Percentiles rank a stretch among this genome's conserved stretches.
phyloP scores from a whole-genome alignment of 2,329 filamentous ascomycete species.

The Colletotrichum godetiae region DNA sequence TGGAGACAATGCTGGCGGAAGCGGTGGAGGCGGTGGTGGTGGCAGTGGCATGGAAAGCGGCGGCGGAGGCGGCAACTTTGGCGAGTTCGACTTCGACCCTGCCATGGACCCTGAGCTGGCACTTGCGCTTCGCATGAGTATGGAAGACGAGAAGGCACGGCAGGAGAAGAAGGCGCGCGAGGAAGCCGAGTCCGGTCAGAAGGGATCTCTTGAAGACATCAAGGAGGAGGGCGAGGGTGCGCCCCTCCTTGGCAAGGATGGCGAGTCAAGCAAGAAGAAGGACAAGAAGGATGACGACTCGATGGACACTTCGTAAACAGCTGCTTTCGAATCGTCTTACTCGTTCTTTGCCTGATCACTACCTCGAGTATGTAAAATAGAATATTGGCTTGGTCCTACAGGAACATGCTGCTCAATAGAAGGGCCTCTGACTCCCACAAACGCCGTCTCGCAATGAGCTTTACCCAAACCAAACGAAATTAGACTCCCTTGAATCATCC shows the following conservation, averaged over 20 bases:
- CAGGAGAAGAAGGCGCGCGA: conserved; percentile 87
- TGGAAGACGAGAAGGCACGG: conserved; percentile 96
- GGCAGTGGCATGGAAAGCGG: conserved; percentile 69
- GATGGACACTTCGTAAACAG: conserved; percentile 85
- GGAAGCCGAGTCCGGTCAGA: conserved; percentile 78
- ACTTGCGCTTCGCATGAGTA: conserved; percentile 93
- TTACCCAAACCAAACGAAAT: background rate
- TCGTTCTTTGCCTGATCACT: conserved; percentile 19
- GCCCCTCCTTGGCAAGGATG: conserved; percentile 71
- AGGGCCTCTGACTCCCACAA: conserved; percentile 28
- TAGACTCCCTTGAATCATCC: background rate
- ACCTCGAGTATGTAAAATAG: conserved; percentile 35
- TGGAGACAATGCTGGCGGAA: conserved; percentile 75
- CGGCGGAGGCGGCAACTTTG: conserved; percentile 70
- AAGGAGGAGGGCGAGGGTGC: conserved; percentile 81
- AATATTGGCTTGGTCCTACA: conserved; percentile 30
- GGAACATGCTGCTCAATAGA: conserved; percentile 33
- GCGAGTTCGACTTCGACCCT: conserved; percentile 86
- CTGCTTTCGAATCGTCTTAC: background rate
- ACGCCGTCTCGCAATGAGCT: conserved; percentile 22
- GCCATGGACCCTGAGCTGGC: conserved; percentile 93
- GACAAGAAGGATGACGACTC: conserved; percentile 71
- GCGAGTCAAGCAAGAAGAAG: conserved; percentile 56
- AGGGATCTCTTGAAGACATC: conserved; percentile 83
- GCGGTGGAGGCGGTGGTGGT: conserved; percentile 57